Evolutionary conservation across 805 yeast genomes (phyloP), one percentile per base, ranked within the genome.

Genomic region (Kodamaea sagamina): DNA sequence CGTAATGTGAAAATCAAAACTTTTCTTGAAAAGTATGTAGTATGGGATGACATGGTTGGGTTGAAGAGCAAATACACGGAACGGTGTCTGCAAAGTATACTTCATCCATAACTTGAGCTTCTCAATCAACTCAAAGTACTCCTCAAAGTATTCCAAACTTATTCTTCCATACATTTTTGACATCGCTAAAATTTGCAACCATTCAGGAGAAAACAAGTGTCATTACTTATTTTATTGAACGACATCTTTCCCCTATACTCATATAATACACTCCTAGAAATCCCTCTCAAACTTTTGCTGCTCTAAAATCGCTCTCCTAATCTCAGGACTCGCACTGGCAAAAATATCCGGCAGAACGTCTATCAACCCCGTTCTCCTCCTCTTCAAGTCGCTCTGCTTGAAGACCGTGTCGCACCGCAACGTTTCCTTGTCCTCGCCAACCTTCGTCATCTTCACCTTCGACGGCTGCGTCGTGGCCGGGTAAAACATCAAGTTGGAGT

Each of bases 381-480:
- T 65, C 38, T 79, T 66, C 45, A 81, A 71, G 22, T 78, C 66
- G 39, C 76, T 72, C 32, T 63, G 56, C 24, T 73, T 57, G 39
- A 73, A 65, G 1, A 45, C 51, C 9, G 82, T 75, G 44, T 78
- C 81, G 50, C 74, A 71, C 27, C 65, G 54, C 4, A 83, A 55
- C 35, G 69, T 62, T 18, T 58, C 64, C 4, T 51, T 49, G 9
- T 22, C 38, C 6, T 52, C 58, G 0, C 57, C 60, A 1, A 63
- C 43, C 38, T 63, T 68, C 21, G 43, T 49, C 6, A 65, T 35
- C 22, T 57, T 51, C 4, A 72, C 66, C 35, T 56, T 55, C 4
- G 77, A 68, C 1, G 98, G 88, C 65, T 93, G 99, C 6, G 95
- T 84, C 4, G 72, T 68, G 15, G 55, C 59, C 3, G 98, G 97